A percentile compares a stretch with the other conserved stretches of the same genome.
Evolutionary conservation across 2,329 filamentous ascomycete genomes (phyloP).

Genomic region (Cordyceps fumosorosea): DNA sequence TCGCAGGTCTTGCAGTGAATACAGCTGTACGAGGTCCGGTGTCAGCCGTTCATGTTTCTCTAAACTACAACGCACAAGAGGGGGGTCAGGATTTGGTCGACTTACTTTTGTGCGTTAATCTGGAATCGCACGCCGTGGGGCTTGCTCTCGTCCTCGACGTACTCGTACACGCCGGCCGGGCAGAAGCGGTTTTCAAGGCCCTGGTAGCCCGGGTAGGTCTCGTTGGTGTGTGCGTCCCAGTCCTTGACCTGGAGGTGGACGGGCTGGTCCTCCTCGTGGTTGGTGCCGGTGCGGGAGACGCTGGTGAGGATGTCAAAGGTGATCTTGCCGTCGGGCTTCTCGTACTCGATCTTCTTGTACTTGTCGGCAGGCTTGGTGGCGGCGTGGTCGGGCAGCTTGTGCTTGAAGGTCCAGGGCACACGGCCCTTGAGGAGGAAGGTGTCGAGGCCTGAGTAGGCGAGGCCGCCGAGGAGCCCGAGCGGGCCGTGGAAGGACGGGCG

Average conservation of each 20-base stretch:
- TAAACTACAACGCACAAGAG: neutral
- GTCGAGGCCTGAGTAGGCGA: constrained; percentile 89
- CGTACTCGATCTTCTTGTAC: constrained; percentile 87
- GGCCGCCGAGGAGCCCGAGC: constrained; percentile 80
- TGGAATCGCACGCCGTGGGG: constrained; percentile 88
- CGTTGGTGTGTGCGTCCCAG: constrained; percentile 82
- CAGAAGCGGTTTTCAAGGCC: constrained; percentile 96
- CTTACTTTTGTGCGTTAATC: constrained; percentile 96
- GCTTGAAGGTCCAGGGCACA: constrained; percentile 86
- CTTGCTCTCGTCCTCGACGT: constrained; percentile 86
- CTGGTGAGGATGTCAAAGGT: constrained; percentile 95
- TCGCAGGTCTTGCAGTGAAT: constrained; percentile 99
- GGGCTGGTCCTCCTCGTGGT: constrained; percentile 97
- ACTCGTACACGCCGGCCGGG: constrained; percentile 95
- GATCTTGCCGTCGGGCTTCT: constrained; percentile 92
- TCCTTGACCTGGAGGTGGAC: constrained; percentile 93
- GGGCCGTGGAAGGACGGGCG: constrained; percentile 87
- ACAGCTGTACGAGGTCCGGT: constrained; percentile 53
- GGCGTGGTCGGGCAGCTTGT: constrained; percentile 69
- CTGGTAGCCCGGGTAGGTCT: constrained; percentile 81
- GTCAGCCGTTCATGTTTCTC: neutral
- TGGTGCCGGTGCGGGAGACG: constrained; percentile 90
- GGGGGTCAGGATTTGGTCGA: constrained; percentile 23
- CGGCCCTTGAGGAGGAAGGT: constrained; percentile 80
- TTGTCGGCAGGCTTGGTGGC: constrained; percentile 74